Conservation (phyloP, 768 basidiomycete species). For the Crepidotus variabilis region DNA sequence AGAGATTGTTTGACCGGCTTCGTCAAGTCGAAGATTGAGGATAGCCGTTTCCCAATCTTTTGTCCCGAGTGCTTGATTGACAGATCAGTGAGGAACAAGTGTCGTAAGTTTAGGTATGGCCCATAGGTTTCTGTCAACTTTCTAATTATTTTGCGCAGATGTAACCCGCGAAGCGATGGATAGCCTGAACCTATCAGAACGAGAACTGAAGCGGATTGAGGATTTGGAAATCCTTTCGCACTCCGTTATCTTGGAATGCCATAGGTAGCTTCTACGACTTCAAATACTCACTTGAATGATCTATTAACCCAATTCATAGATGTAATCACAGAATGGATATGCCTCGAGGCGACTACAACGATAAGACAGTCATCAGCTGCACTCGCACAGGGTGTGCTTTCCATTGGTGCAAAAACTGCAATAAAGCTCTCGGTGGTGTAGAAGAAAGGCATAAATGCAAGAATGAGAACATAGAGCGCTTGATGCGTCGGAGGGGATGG, state of each 20-base stretch:
- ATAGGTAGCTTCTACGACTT: slow-evolving; percentile 30
- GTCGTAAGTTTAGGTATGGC: slow-evolving; percentile 8
- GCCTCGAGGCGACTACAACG: slow-evolving; percentile 43
- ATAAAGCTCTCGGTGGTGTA: slow-evolving; percentile 34
- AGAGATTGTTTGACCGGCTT: slow-evolving; percentile 44
- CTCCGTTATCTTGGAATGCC: slow-evolving; percentile 38
- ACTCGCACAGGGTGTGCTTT: slow-evolving; percentile 44
- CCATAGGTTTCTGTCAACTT: neutral
- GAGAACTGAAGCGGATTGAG: slow-evolving; percentile 25
- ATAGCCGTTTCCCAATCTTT: slow-evolving; percentile 53
- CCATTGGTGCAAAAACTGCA: slow-evolving; percentile 62
- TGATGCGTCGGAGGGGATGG: slow-evolving; percentile 58
- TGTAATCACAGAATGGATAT: slow-evolving; percentile 47
- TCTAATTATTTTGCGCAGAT: slow-evolving; percentile 5
- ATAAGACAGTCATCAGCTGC: slow-evolving; percentile 40
- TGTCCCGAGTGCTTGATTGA: slow-evolving; percentile 53
- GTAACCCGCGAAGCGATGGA: slow-evolving; percentile 13
- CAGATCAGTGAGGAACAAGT: slow-evolving; percentile 27
- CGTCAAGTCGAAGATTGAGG: slow-evolving; percentile 41
- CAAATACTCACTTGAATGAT: too few relatives aligned
- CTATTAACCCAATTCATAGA: slow-evolving; percentile 26
- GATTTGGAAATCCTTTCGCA: slow-evolving; percentile 30
- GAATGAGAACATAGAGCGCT: slow-evolving; percentile 47
- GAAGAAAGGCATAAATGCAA: slow-evolving; percentile 55
- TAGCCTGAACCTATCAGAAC: slow-evolving; percentile 29